Conservation (phyloP, 179 eudicot genomes). For the Spinacia oleracea region DNA sequence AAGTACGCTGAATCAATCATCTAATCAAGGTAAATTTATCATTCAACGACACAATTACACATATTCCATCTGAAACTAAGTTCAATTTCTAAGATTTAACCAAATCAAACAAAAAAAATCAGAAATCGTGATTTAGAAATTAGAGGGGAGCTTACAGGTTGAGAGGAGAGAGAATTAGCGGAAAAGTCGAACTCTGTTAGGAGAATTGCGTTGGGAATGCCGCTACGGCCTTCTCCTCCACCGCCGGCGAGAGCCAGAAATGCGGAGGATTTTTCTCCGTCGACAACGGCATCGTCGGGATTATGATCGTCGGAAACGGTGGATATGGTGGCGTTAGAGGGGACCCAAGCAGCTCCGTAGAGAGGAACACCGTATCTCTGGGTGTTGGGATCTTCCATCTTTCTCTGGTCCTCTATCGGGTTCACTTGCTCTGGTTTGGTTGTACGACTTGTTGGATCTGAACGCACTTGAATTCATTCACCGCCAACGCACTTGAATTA, state of each 20-base stretch:
- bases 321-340: constrained; percentile 38
- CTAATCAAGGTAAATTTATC: background rate
- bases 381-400: constrained; percentile 34
- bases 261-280: constrained; percentile 17
- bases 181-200: constrained; percentile 55
- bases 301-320: constrained; percentile 25
- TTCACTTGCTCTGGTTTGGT: too few species aligned
- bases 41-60: background rate
- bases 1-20: background rate
- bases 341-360: constrained; percentile 83
- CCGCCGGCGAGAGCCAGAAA: constrained; percentile 67
- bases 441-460: too few species aligned
- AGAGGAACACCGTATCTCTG: constrained; percentile 81
- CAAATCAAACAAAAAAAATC: background rate
- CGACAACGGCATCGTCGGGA: too few species aligned
- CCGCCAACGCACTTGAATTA: too few species aligned
- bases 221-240: constrained; percentile 88
- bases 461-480: too few species aligned
- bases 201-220: constrained; percentile 77
- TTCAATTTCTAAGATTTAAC: background rate
- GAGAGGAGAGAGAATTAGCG: constrained; percentile 59
- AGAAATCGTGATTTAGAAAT: background rate
- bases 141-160: constrained; percentile 48
- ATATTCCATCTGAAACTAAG: background rate
- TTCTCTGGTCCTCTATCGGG: too few species aligned